A percentile compares a stretch with the other conserved stretches of the same genome.
Conservation (phyloP, 345 rosid species). For the Leavenworthia alabamica region DNA sequence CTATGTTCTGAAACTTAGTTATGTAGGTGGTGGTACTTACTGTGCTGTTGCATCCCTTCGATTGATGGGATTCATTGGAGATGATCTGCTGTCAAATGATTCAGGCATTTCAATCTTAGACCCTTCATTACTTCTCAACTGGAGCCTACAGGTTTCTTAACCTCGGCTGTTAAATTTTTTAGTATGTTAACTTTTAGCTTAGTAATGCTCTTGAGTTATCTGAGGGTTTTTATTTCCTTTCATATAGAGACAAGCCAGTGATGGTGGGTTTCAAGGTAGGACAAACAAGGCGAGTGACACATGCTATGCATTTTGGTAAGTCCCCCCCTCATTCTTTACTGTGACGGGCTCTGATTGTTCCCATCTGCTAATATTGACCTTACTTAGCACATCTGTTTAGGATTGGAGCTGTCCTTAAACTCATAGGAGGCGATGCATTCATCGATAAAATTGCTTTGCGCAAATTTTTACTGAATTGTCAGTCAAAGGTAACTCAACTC, state of each 20-base stretch:
- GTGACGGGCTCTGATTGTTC: neutral
- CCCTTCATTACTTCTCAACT: slow-evolving; percentile 49
- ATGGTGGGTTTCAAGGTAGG: slow-evolving; percentile 96
- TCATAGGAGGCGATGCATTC: slow-evolving; percentile 53
- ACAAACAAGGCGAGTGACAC: slow-evolving; percentile 83
- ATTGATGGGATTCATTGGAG: slow-evolving; percentile 76
- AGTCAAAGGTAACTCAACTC: slow-evolving; percentile 55
- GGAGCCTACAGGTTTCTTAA: slow-evolving; percentile 58
- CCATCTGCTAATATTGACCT: neutral
- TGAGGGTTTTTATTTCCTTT: neutral
- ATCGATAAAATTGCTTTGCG: slow-evolving; percentile 52
- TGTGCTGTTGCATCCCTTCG: slow-evolving; percentile 88
- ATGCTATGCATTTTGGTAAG: slow-evolving; percentile 95
- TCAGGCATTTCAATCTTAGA: slow-evolving; percentile 41
- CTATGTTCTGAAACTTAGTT: slow-evolving; percentile 41
- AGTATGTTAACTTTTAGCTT: neutral
- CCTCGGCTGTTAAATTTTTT: neutral
- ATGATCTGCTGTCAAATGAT: slow-evolving; percentile 43
- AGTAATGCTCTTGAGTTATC: neutral
- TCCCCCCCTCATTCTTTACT: neutral
- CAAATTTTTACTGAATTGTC: slow-evolving; percentile 65
- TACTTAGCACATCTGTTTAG: slow-evolving; percentile 32
- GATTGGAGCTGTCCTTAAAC: slow-evolving; percentile 74
- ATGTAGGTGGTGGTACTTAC: slow-evolving; percentile 89
- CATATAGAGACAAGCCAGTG: slow-evolving; percentile 68